Evolutionary conservation across 176 grass and related monocot species (phyloP), one percentile per base, ranked within the genome.

Genomic region (Paspalum notatum): DNA sequence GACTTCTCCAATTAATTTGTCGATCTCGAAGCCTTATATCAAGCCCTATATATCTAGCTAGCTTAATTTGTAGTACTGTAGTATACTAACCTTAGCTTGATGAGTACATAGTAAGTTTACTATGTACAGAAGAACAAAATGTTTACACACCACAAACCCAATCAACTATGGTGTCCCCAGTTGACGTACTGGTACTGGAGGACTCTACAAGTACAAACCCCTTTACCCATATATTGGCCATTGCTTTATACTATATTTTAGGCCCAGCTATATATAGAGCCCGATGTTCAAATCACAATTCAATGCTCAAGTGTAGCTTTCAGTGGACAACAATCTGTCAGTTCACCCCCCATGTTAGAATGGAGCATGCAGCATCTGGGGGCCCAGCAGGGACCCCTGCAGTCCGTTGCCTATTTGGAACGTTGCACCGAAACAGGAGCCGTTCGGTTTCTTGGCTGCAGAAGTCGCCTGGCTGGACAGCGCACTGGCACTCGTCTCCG

Each of bases 351-450:
- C 79, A 75, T 74, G 85, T 89, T 71, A 77, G 89, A 86, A 79
- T 86, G 86, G 50, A 90, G 83, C 63, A 91, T 32, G 78, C 88
- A 91, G 74, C 37, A 91, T 88, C 58, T 93, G 91, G 56, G 89
- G 88, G 62, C 57, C 55, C 60, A 76, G 62, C 32, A 79, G 27
- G 12, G 90, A 63, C 78, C 82, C 82, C 72, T 89, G 82, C 87
- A 90, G 70, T 8, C 65, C 60, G 79, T 26, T 90, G 58, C 79
- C 82, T 76, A 71, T 78, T 85, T 85, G 82, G 80, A 92, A 94
- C 59, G 80, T 79, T 70, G 85, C 80, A 75, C 80, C 85, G 38
- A 88, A 74, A 75, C 82, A 92, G 60, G 90, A 90, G 12, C 83
- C 81, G 53, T 88, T 90, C 8, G 82, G 80, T 27, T 87, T 93